Evolutionary conservation across 2,329 filamentous ascomycete species (phyloP), one percentile per base, ranked within the genome.

Genomic region (Fusarium sp.): DNA sequence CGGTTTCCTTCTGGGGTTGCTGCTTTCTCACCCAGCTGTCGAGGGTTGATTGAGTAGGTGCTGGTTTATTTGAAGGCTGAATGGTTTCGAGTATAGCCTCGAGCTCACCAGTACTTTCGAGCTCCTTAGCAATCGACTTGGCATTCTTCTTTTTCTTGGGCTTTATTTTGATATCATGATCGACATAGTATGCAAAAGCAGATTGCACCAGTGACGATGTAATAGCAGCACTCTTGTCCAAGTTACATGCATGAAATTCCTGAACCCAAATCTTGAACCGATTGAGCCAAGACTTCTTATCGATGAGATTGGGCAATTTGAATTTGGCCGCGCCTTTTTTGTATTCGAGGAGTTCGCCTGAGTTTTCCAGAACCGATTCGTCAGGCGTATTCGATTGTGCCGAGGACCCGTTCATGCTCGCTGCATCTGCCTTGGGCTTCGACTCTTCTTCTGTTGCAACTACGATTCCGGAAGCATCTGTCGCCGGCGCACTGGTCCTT

Each of bases 251-350:
- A 45, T 62, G 69, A 33, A 78, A 75, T 6, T 68, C 65, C 13
- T 68, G 66, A 25, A 69, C 62, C 76, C 76, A 78, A 46, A 73
- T 72, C 44, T 71, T 68, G 50, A 77, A 72, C 44, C 75, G 65
- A n/a, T 62, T 61, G n/a, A 62, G 56, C 76, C 75, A 78, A 4
- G 73, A 72, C 21, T 66, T 66, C 39, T 66, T 70, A 9, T 67
- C 48, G 5, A 68, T 33, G 33, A 74, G 64, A 8, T 54, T 61
- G 6, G 74, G 74, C 9, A 76, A 57, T 33, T 63, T 65, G 42
- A 75, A 70, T 25, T 54, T 56, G 29, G 58, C 15, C 10, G 61
- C 56, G 31, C 59, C 61, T n/a, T 56, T 39, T 11, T 49, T 53
- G 49, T 65, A 76, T 3, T 63, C 38, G 3, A 61, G 65, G 17